Evolutionary conservation across 768 basidiomycete genomes (phyloP), one percentile per base, ranked within the genome.

Genomic region (Tylopilus plumbeoviolaceoides): DNA sequence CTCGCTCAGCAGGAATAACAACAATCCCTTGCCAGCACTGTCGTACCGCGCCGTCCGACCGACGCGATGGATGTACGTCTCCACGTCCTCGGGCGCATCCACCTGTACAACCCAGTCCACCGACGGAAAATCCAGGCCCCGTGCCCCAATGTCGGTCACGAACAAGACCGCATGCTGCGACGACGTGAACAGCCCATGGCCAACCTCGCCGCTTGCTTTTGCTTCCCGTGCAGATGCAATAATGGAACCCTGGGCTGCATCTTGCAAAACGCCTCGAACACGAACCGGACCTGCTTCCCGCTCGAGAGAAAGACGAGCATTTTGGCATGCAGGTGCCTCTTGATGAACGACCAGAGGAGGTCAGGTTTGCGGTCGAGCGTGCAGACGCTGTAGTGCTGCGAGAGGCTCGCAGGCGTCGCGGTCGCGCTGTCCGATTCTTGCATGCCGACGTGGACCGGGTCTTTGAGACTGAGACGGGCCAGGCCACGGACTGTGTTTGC

Each of bases 201-300:
- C 49, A 98, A 72, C 44, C 95, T 82, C 33, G 90, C 85, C n/a
- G 85, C 78, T 65, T 97, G 95, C 67, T 97, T 98, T 66, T 97
- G 94, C 67, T 97, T 98, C 33, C 95, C 95, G 63, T 98, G 94
- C 8, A 99, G 73, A 65, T 95, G 89, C 20, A 99, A 79, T n/a
- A 99, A 77, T 5, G 95, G 84, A 6, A 93, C 76, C 60, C 95
- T 95, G 0, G 95, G 95, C 57, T 95, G 95, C 77, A 99, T 83
- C 69, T 87, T 87, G 73, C 92, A 89, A 71, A 99, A 98, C 15
- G 89, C 91, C 73, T 97, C 95, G 64, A 89, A 98, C 8, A 89
- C 87, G 70, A 98, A 98, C n/a, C 95, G 91, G 47, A 98, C 94
- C 72, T 99, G 97, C 70, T 98, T 98, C 68, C 93, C 89, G 56